phyloP scores from a whole-genome alignment of 441 rosid species.

The Caryocar brasiliense region DNA sequence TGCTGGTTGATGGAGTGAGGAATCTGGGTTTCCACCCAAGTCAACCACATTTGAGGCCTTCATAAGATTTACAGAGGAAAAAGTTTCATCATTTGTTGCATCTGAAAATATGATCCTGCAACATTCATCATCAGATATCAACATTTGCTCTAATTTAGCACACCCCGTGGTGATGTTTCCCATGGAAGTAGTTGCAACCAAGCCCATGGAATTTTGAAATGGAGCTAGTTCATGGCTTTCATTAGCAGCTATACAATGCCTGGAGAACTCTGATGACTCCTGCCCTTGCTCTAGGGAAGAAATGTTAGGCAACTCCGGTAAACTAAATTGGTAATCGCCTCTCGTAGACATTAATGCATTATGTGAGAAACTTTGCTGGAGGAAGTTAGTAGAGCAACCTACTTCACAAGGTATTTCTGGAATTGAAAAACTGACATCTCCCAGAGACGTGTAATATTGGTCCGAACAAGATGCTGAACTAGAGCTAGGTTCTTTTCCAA shows the following conservation, averaged over 20 bases:
- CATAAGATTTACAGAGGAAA: slow-evolving; percentile 32
- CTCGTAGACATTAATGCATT: slow-evolving; percentile 26
- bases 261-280: slow-evolving; percentile 39
- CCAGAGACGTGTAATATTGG: slow-evolving; percentile 43
- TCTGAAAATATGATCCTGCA: slow-evolving; percentile 71
- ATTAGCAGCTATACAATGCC: slow-evolving; percentile 29
- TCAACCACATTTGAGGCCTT: slow-evolving; percentile 29
- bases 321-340: slow-evolving; percentile 39
- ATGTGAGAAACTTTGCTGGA: slow-evolving; percentile 28
- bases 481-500: slow-evolving; percentile 42
- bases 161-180: slow-evolving; percentile 26
- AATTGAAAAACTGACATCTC: slow-evolving; percentile 39
- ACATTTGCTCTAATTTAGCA: slow-evolving; percentile 37
- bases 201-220: slow-evolving; percentile 39
- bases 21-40: slow-evolving; percentile 29
- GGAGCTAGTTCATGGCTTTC: slow-evolving; percentile 35
- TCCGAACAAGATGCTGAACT: slow-evolving; percentile 54
- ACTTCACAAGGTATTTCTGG: slow-evolving; percentile 55
- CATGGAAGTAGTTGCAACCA: slow-evolving; percentile 31
- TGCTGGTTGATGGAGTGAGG: slow-evolving; percentile 26
- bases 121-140: slow-evolving; percentile 82
- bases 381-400: slow-evolving; percentile 38
- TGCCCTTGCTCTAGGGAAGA: slow-evolving; percentile 39
- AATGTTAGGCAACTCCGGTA: slow-evolving; percentile 36
- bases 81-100: slow-evolving; percentile 27